These are phyloP conservation scores for Claviceps fusiformis DNA, from an alignment of 2,329 filamentous ascomycete species.

Conservation along the genomic window DNA sequence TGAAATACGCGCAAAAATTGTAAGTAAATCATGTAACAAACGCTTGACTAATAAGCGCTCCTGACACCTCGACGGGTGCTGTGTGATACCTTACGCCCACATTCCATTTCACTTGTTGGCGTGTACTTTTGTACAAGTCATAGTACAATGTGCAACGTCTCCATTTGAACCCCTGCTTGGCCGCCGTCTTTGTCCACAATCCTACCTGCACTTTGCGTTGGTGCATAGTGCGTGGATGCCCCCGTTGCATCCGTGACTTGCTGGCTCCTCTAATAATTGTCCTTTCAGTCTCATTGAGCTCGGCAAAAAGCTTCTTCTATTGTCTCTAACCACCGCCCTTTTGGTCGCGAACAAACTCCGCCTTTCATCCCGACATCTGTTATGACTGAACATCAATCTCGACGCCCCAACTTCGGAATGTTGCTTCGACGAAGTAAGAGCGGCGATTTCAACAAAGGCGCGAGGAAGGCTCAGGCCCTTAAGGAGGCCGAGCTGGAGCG, in stretches of 20 bases:
- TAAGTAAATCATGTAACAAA: neutral
- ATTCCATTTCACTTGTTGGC: neutral
- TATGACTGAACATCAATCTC: slow-evolving; percentile 19
- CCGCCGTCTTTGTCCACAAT: neutral
- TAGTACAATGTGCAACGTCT: neutral
- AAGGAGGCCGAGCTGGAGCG: slow-evolving; percentile 37
- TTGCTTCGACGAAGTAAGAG: slow-evolving; percentile 57
- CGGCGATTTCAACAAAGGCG: slow-evolving; percentile 45
- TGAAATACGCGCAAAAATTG: too few relatives aligned
- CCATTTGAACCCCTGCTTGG: neutral
- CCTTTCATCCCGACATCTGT: slow-evolving; percentile 8
- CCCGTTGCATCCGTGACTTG: neutral
- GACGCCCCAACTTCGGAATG: slow-evolving; percentile 36
- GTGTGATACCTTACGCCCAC: neutral
- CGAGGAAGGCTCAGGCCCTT: slow-evolving; percentile 44
- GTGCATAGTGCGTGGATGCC: neutral
- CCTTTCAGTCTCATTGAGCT: neutral
- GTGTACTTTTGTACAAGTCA: too few relatives aligned
- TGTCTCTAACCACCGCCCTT: neutral
- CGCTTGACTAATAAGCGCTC: neutral
- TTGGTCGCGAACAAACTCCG: neutral
- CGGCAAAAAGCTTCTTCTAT: neutral
- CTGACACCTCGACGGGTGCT: neutral
- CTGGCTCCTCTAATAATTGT: neutral
- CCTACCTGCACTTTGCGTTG: neutral